Conservation (phyloP, 768 basidiomycete genomes). For the Hericium coralloides region DNA sequence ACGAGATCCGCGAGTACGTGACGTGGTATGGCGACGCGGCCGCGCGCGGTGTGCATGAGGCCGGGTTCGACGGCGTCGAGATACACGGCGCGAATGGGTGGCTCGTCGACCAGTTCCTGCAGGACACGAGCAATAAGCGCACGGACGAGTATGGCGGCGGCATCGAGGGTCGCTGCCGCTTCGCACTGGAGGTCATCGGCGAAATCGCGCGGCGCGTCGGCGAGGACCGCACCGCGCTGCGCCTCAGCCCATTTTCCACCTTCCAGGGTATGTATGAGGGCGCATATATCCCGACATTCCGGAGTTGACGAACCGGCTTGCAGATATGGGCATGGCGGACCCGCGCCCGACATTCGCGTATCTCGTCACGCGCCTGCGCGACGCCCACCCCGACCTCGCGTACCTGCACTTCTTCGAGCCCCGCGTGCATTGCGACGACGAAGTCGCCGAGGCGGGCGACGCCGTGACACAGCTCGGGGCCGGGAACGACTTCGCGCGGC, state of each 20-base stretch:
- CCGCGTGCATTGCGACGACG: not conserved
- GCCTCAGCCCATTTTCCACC: constrained; percentile 15
- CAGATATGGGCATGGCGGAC: constrained; percentile 15
- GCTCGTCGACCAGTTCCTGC: constrained; percentile 33
- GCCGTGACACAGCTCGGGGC: not conserved
- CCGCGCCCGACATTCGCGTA: constrained; percentile 18
- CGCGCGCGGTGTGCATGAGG: constrained; percentile 20
- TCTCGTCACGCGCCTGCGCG: constrained; percentile 16
- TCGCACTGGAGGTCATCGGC: constrained; percentile 29
- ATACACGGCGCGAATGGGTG: constrained; percentile 23
- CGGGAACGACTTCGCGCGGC: constrained; percentile 11
- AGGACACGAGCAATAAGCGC: constrained; percentile 27
- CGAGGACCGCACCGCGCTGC: constrained; percentile 25
- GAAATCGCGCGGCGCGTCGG: constrained; percentile 27
- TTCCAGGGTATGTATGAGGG: not conserved
- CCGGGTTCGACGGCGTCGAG: constrained; percentile 21
- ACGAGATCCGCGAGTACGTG: constrained; percentile 15
- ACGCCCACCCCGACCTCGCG: constrained; percentile 22
- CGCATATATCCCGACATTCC: not conserved
- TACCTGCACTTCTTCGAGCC: constrained; percentile 29
- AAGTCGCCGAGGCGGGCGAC: not conserved
- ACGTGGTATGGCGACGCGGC: constrained; percentile 23
- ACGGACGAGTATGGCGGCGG: constrained; percentile 37
- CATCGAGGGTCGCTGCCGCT: constrained; percentile 33
- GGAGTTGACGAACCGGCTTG: not conserved